Base-by-base conservation (phyloP, 1,284 basidiomycete genomes). In the Quambalaria eucalypti region DNA sequence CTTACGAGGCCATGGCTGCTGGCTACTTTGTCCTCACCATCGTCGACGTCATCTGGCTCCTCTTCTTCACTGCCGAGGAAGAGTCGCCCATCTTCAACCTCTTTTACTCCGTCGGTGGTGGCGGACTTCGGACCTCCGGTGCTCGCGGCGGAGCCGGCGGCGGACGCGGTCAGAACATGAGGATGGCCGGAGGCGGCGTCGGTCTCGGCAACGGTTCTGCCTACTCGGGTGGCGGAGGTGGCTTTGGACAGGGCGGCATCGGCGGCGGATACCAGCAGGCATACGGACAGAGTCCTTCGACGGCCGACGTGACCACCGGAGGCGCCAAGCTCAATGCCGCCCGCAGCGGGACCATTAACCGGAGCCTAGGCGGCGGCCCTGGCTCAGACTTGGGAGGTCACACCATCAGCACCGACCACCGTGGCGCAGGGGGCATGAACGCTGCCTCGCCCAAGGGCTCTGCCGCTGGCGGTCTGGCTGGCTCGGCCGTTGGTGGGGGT, bases 1-100 rank as follows among this genome's bases (percentile, higher is more conserved):
- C 46, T 44, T 52, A 62, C 40, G 49, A 63, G 61, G 90, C 91
- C 4, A 85, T 90, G 79, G 87, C 87, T 28, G 90, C 88, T 4
- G 93, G 93, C 61, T 97, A 89, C 88, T 83, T 98, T 69, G 83
- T 98, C 61, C 83, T 93, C 53, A 81, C 90, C 30, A 83, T 97
- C 60, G 87, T 91, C 51, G 79, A 82, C 68, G 78, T 97, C 73
- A 77, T 97, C 60, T 97, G 92, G 92, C 83, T 95, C 21, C 82
- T 97, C 60, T 96, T 89, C 80, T 90, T 98, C 76, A 93, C 92
- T 4, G 87, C 90, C 1, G 92, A 96, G 73, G 91, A 96, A 68
- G 90, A 91, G 73, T 88, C 90, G 1, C 83, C 88, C 63, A 77
- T 84, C 49, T 82, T 89, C 54, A 81, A 88, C 75, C 68, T 93